Evolutionary conservation across 139 green algal genomes (phyloP), one percentile per base, ranked within the genome.

Genomic region (Volvox africanus): DNA sequence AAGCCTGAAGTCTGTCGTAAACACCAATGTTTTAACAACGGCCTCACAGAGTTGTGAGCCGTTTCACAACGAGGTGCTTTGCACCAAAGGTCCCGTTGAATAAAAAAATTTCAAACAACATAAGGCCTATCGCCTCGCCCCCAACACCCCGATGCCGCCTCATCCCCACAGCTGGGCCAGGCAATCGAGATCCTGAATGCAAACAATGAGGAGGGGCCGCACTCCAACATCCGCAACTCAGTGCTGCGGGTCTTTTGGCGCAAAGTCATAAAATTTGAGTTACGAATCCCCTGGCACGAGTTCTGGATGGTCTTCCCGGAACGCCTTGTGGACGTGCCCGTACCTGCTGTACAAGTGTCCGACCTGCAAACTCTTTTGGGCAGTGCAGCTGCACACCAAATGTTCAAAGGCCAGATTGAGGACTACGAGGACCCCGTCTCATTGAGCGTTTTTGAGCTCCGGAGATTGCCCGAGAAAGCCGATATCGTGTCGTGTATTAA

Each of bases 181-280:
- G 76, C 76, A 30, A 82, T 82, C 76, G 76, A 82, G 76, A 82
- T 82, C 30, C 76, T 82, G n/a, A 82, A 82, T 32, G 76, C 76
- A 30, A 82, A 55, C 76, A 82, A 82, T 32, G 76, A 82, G 30
- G 76, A 82, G 76, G 76, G 76, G 30, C 76, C 76, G 18, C 76
- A 82, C 76, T 82, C 76, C 76, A 82, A 82, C 76, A 82, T 82
- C 76, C 76, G 76, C 76, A 82, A 82, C 76, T 82, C 76, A 1
- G 33, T 82, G 33, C 76, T 82, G 18, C 76, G 76, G 13, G 76
- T 82, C 76, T 82, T 82, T 32, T 82, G 76, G 76, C 76, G 76
- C 76, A 82, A 82, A 30, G 76, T 82, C 76, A 61, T 82, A 6
- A 82, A 61, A 35, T 82, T 82, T 32, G 76, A 82, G 22, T 32